Evolutionary conservation across 306 rosid species (phyloP).

Genomic region (Cercis canadensis): DNA sequence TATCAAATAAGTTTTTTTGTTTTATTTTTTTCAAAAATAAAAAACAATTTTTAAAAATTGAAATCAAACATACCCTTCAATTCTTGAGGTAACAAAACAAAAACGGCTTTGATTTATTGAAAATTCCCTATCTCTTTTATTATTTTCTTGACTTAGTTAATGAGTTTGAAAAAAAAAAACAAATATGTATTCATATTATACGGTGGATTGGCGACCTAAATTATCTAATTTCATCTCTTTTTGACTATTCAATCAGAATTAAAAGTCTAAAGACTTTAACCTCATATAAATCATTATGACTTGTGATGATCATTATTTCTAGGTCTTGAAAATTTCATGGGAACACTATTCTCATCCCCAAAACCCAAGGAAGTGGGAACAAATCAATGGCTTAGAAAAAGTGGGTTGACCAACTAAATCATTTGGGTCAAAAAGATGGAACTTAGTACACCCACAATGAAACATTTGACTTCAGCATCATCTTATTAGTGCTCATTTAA

Average conservation of each 20-base stretch:
- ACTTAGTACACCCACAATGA: constrained; percentile 39
- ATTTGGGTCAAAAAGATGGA: constrained; percentile 38
- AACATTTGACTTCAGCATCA: constrained; percentile 29
- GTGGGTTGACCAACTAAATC: constrained; percentile 38
- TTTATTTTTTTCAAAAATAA: no score
- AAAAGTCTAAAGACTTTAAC: neutral
- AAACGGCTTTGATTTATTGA: no score
- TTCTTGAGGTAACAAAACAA: no score
- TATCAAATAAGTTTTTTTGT: no score
- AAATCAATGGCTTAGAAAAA: constrained; percentile 27
- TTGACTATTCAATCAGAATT: neutral
- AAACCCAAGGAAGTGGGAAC: constrained; percentile 31
- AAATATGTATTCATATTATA: no score
- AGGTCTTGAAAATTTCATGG: neutral
- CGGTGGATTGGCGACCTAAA: neutral
- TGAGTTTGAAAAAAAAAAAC: no score
- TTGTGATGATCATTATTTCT: neutral
- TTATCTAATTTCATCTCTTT: neutral
- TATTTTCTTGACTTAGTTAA: no score
- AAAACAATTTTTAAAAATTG: no score
- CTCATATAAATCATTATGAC: neutral
- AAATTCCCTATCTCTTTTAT: no score
- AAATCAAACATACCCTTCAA: no score
- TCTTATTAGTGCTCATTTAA: constrained; percentile 11
- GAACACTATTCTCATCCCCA: constrained; percentile 21